Evolutionary conservation across 208 protist species (phyloP).

Genomic region (Tetramitus jugosus): DNA sequence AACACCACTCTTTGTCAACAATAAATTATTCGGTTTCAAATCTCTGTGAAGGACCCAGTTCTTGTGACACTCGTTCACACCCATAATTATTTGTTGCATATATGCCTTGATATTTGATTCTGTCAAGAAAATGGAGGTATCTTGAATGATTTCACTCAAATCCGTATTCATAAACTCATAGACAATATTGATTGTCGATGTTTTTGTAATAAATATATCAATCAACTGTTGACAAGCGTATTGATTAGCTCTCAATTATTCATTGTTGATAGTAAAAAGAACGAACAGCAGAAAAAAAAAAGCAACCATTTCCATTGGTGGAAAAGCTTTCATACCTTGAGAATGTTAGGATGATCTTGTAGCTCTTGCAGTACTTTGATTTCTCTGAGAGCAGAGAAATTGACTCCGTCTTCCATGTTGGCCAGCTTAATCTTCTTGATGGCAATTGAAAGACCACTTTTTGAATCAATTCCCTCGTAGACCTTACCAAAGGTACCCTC

Average conservation of each 20-base stretch:
- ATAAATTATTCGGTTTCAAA: constrained; percentile 28
- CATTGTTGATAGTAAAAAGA: no score
- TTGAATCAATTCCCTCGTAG: background rate
- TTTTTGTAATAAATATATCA: constrained; percentile 10
- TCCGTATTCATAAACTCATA: background rate
- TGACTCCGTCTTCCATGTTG: constrained; percentile 65
- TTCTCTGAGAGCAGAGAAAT: constrained; percentile 62
- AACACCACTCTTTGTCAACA: constrained; percentile 9
- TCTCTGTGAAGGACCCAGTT: constrained; percentile 28
- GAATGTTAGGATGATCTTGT: constrained; percentile 60
- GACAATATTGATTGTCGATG: background rate
- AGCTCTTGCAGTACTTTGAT: constrained; percentile 68
- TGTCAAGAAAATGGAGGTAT: background rate
- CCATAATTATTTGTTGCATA: constrained; percentile 20
- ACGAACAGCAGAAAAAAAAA: no score
- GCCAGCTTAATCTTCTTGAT: constrained; percentile 68
- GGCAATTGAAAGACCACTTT: constrained; percentile 42
- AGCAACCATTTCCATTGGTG: background rate
- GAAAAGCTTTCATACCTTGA: constrained; percentile 27
- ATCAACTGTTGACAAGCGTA: background rate
- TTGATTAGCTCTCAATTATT: no score
- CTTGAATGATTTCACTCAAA: constrained; percentile 1
- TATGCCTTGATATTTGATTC: constrained; percentile 1
- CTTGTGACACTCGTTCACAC: background rate
- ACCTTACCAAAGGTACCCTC: constrained; percentile 25